Percentiles rank a stretch among this genome's conserved stretches.
Conservation (phyloP, 805 yeast genomes). For the Myxozyma lipomycoides region DNA sequence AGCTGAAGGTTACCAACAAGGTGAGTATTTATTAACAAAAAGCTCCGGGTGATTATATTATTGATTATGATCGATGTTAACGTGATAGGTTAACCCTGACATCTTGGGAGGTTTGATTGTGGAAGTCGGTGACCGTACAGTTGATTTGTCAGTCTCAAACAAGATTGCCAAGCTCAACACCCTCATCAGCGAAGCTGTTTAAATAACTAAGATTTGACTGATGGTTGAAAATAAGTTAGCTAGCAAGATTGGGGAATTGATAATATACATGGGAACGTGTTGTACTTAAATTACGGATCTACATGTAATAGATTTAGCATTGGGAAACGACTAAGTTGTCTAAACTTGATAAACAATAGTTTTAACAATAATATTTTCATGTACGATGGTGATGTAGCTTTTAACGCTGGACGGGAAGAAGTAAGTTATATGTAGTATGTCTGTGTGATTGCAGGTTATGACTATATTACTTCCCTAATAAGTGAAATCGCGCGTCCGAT, state of each 20-base stretch:
- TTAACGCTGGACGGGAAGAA: no score
- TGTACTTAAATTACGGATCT: no score
- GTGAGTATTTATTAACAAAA: slow-evolving; percentile 62
- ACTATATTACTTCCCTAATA: no score
- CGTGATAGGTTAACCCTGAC: slow-evolving; percentile 59
- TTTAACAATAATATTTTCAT: no score
- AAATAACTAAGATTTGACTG: slow-evolving; percentile 29
- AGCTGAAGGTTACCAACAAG: slow-evolving; percentile 75
- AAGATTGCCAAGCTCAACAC: slow-evolving; percentile 87
- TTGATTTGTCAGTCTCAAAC: slow-evolving; percentile 81
- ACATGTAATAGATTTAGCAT: no score
- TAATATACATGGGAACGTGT: no score
- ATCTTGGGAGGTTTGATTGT: slow-evolving; percentile 94
- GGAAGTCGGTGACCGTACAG: slow-evolving; percentile 95
- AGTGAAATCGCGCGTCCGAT: no score
- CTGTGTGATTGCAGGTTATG: no score
- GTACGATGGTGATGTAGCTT: no score
- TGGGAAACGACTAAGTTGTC: no score
- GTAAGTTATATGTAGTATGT: no score
- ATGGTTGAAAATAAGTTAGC: neutral
- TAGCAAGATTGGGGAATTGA: neutral
- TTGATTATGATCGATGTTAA: neutral
- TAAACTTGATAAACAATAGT: no score
- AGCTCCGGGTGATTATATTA: neutral
- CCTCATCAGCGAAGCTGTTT: slow-evolving; percentile 80